phyloP scores from a whole-genome alignment of 352 stramenopile species.

The Pythium utonaiense region DNA sequence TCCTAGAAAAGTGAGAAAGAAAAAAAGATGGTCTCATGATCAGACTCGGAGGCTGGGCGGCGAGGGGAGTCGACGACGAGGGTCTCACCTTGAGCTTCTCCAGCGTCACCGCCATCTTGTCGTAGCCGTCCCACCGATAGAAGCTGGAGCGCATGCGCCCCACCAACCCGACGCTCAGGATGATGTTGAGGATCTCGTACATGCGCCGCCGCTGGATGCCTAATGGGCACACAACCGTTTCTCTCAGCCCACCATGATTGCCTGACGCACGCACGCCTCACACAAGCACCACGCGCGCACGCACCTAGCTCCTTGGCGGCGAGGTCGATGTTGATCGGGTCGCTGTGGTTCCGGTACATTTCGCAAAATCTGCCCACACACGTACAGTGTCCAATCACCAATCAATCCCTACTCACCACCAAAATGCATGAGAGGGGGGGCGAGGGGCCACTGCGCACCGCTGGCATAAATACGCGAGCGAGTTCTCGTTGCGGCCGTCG shows the following conservation, averaged over 20 bases:
- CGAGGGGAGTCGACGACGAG: too few relatives aligned
- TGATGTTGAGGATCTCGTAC: conserved; percentile 45
- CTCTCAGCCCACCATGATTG: background rate
- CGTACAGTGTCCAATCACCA: too few relatives aligned
- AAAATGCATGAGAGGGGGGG: too few relatives aligned
- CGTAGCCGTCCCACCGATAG: conserved; percentile 32
- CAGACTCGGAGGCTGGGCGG: too few relatives aligned
- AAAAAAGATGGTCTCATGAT: too few relatives aligned
- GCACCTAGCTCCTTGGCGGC: conserved; percentile 31
- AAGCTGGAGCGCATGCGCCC: conserved; percentile 28
- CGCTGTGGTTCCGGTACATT: conserved; percentile 29
- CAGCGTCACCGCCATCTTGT: conserved; percentile 27
- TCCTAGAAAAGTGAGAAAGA: too few relatives aligned
- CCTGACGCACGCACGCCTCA: conserved; percentile 18
- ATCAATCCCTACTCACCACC: too few relatives aligned
- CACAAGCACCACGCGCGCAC: too few relatives aligned
- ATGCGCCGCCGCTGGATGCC: conserved; percentile 33
- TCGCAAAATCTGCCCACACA: conserved; percentile 37
- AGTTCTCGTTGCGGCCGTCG: conserved; percentile 31
- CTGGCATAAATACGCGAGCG: conserved; percentile 28
- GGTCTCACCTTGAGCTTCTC: conserved; percentile 28
- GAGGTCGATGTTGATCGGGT: conserved; percentile 37
- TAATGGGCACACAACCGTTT: background rate
- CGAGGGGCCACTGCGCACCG: too few relatives aligned
- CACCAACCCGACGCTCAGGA: conserved; percentile 36